phyloP scores from a whole-genome alignment of 2,329 filamentous ascomycete species.

The Calonectria leucothoes region DNA sequence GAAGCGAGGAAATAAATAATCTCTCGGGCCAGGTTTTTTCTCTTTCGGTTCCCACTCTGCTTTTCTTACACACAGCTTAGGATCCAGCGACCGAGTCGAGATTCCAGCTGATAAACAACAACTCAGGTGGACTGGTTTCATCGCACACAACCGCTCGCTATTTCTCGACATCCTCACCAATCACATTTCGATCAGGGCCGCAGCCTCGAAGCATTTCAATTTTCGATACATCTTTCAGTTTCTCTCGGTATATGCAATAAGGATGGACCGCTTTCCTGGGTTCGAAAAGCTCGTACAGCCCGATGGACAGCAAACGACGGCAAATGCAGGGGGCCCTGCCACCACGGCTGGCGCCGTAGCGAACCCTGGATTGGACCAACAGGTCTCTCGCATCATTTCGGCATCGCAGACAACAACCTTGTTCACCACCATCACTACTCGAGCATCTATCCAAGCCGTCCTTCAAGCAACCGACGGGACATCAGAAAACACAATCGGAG shows the following conservation, averaged over 20 bases:
- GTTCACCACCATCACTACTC: constrained; percentile 36
- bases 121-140: background rate
- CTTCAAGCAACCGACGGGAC: background rate
- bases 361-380: constrained; percentile 24
- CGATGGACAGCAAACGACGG: background rate
- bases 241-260: too few relatives aligned
- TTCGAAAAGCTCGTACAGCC: background rate
- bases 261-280: background rate
- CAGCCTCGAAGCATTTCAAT: background rate
- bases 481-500: constrained; percentile 23
- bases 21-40: background rate
- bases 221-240: too few relatives aligned
- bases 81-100: too few relatives aligned
- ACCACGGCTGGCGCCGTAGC: background rate
- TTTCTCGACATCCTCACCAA: background rate
- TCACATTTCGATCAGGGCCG: background rate
- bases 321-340: background rate
- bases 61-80: background rate
- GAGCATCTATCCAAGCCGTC: constrained; percentile 13
- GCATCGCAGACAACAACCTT: constrained; percentile 37
- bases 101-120: background rate
- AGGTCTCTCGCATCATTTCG: constrained; percentile 37
- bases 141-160: background rate
- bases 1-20: background rate
- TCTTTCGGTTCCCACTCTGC: background rate